Percentiles rank a stretch among this genome's conserved stretches.
phyloP scores from a whole-genome alignment of 2,329 filamentous ascomycete species.

The Nemania sp. region DNA sequence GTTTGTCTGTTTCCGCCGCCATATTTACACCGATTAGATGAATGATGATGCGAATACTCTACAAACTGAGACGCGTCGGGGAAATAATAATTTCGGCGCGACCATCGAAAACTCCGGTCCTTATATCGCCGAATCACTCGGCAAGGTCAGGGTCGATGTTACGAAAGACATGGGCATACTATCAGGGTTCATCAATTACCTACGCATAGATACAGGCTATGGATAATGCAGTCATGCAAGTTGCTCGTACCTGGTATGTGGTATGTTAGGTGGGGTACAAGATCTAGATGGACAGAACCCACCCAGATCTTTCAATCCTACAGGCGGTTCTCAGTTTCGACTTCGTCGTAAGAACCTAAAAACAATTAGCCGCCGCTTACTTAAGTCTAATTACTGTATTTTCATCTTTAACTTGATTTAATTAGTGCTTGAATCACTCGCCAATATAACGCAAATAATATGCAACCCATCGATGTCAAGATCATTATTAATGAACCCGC shows the following conservation, averaged over 20 bases:
- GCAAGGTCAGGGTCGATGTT: not conserved
- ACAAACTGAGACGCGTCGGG: conserved; percentile 1
- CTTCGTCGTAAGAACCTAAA: too few species aligned
- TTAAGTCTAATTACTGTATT: too few species aligned
- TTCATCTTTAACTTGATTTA: too few species aligned
- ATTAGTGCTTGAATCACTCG: too few species aligned
- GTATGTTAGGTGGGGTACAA: not conserved
- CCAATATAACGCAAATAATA: too few species aligned
- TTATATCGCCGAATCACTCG: not conserved
- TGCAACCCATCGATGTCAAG: too few species aligned
- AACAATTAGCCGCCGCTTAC: too few species aligned
- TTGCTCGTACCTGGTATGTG: not conserved
- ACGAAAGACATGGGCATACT: not conserved
- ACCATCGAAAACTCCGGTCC: not conserved
- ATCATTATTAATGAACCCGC: too few species aligned
- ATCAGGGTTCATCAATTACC: not conserved
- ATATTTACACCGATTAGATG: not conserved
- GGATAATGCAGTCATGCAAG: not conserved
- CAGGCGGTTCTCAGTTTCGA: too few species aligned
- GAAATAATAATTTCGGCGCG: not conserved
- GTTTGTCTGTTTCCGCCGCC: conserved; percentile 2
- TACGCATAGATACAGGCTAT: not conserved
- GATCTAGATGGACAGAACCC: too few species aligned
- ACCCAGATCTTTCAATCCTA: too few species aligned
- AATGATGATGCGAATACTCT: not conserved